These are phyloP conservation scores for Botrytis elliptica DNA, from an alignment of 2,329 filamentous ascomycete genomes.

Conservation along the genomic window DNA sequence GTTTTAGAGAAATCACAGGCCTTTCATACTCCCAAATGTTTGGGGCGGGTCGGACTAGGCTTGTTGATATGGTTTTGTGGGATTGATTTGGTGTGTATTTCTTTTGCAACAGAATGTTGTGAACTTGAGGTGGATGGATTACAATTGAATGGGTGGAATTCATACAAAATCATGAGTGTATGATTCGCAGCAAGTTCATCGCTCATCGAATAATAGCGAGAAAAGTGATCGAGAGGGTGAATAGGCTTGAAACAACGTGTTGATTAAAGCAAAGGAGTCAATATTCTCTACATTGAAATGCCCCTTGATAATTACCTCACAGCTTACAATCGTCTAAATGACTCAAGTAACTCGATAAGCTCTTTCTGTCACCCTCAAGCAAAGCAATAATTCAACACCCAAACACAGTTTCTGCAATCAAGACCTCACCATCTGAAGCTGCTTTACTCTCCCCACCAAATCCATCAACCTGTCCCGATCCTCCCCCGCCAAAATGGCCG, in stretches of 20 bases:
- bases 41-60: neutral
- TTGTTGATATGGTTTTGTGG: neutral
- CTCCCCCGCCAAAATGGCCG: neutral
- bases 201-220: neutral
- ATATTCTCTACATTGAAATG: no score
- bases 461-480: neutral
- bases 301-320: no score
- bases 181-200: neutral
- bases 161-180: rapidly evolving
- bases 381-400: no score
- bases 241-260: no score
- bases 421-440: no score
- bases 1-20: neutral
- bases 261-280: no score
- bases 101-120: neutral
- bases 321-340: no score
- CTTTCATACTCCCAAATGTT: neutral
- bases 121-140: neutral
- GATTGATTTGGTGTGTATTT: neutral
- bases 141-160: no score
- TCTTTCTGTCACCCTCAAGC: no score
- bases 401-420: no score
- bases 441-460: no score
- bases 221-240: neutral
- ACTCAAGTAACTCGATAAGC: no score